These are phyloP conservation scores for Argentina anserina DNA, from an alignment of 306 rosid species.

Conservation along the genomic window DNA sequence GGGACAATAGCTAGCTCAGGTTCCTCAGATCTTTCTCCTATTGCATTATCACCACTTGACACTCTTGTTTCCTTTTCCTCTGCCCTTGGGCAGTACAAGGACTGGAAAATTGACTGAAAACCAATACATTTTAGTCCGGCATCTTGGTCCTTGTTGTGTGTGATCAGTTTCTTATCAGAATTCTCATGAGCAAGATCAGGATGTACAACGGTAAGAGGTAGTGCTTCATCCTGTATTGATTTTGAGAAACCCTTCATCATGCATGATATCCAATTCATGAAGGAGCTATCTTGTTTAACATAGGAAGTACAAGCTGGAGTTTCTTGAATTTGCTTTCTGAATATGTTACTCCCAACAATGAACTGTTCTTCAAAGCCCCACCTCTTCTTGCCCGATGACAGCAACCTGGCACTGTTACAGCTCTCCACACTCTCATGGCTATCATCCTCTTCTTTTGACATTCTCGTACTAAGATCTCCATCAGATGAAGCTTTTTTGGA, in stretches of 20 bases:
- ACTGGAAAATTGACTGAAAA: slow-evolving; percentile 70
- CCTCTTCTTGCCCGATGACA: slow-evolving; percentile 46
- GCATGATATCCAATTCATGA: slow-evolving; percentile 77
- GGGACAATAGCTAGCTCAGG: slow-evolving; percentile 47
- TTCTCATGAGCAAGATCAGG: slow-evolving; percentile 27
- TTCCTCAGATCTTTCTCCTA: slow-evolving; percentile 42
- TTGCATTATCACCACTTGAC: slow-evolving; percentile 27
- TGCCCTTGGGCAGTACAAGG: slow-evolving; percentile 49
- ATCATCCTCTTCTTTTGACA: slow-evolving; percentile 42
- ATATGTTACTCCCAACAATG: slow-evolving; percentile 43
- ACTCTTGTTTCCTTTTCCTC: slow-evolving; percentile 34
- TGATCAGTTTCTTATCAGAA: slow-evolving; percentile 29
- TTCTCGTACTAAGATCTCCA: slow-evolving; percentile 35
- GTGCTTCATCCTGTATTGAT: slow-evolving; percentile 40
- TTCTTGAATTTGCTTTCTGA: slow-evolving; percentile 42
- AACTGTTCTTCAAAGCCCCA: slow-evolving; percentile 50
- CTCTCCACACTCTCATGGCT: slow-evolving; percentile 57
- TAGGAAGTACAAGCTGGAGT: slow-evolving; percentile 32
- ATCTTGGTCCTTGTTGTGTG: slow-evolving; percentile 36
- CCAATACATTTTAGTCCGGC: slow-evolving; percentile 41
- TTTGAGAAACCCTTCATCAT: slow-evolving; percentile 62
- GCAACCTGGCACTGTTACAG: slow-evolving; percentile 41
- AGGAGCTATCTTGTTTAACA: slow-evolving; percentile 60
- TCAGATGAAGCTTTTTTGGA: slow-evolving; percentile 43
- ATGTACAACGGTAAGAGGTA: slow-evolving; percentile 35